Percentiles rank a stretch among this genome's conserved stretches.
Evolutionary conservation across 306 rosid genomes (phyloP).

Genomic region (Inga laurina): DNA sequence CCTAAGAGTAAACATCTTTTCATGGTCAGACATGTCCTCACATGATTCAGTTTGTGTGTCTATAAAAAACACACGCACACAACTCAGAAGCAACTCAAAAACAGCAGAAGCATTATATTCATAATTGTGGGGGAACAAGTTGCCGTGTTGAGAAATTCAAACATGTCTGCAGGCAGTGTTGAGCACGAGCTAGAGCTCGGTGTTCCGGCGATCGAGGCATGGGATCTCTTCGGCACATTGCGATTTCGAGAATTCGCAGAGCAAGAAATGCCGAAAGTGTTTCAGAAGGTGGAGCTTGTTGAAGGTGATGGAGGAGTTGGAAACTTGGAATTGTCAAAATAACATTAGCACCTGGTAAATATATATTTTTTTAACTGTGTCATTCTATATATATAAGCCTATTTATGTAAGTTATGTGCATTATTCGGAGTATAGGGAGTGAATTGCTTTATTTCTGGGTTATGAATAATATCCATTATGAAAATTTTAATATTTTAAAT

Average conservation of each 20-base stretch:
- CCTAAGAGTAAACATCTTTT: no score
- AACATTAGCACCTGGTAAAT: no score
- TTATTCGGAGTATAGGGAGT: no score
- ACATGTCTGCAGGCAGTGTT: slow-evolving; percentile 25
- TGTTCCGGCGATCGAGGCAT: slow-evolving; percentile 37
- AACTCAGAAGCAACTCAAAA: background rate
- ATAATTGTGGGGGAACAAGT: background rate
- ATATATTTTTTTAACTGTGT: background rate
- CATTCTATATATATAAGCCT: no score
- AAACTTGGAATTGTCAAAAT: no score
- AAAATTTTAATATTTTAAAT: no score
- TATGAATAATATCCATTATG: no score
- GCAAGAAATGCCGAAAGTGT: slow-evolving; percentile 14
- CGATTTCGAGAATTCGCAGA: slow-evolving; percentile 20
- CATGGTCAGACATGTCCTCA: no score
- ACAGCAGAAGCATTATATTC: background rate
- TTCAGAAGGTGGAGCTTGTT: slow-evolving; percentile 35
- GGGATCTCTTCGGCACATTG: slow-evolving; percentile 38
- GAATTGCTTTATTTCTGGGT: no score
- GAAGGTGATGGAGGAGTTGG: no score
- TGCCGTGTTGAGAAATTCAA: background rate
- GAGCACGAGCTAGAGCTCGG: background rate
- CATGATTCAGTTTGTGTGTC: no score
- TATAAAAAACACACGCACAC: background rate
- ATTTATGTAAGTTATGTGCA: no score